Evolutionary conservation across 192 early-diverging fungal genomes (phyloP).

Genomic region (Umbelopsis isabellina): DNA sequence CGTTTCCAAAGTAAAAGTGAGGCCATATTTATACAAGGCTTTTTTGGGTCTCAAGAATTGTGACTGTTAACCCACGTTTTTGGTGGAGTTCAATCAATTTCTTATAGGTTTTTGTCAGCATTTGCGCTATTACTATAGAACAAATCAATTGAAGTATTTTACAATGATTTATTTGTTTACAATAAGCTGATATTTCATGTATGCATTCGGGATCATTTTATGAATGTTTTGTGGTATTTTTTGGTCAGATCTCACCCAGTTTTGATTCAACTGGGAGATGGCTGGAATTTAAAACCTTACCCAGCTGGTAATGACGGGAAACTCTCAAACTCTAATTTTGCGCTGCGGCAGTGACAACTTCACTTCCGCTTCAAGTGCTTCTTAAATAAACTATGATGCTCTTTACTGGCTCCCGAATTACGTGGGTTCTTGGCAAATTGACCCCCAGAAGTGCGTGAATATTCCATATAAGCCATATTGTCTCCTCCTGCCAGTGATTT

Average conservation of each 20-base stretch:
- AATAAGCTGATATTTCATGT: not conserved
- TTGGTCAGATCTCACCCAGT: too few relatives aligned
- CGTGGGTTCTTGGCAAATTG: conserved; percentile 39
- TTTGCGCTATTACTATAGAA: too few relatives aligned
- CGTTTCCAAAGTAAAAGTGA: not conserved
- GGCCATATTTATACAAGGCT: not conserved
- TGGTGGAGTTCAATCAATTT: not conserved
- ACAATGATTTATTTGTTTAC: not conserved
- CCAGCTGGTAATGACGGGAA: not conserved
- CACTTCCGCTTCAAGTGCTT: conserved; percentile 60
- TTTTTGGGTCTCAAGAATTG: not conserved
- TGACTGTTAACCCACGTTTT: not conserved
- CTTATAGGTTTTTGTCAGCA: too few relatives aligned
- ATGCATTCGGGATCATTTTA: too few relatives aligned
- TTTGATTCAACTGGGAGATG: not conserved
- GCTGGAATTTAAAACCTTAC: not conserved
- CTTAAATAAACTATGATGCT: conserved; percentile 71
- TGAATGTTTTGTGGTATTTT: too few relatives aligned
- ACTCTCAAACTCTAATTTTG: not conserved
- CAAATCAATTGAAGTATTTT: not conserved
- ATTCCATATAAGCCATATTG: conserved; percentile 93
- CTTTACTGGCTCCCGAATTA: conserved; percentile 45
- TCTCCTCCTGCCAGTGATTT: conserved; percentile 88
- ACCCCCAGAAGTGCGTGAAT: conserved; percentile 36
- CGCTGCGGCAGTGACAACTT: not conserved